phyloP scores from a whole-genome alignment of 2,329 filamentous ascomycete species.

The Arthrobotrys entomopaga region DNA sequence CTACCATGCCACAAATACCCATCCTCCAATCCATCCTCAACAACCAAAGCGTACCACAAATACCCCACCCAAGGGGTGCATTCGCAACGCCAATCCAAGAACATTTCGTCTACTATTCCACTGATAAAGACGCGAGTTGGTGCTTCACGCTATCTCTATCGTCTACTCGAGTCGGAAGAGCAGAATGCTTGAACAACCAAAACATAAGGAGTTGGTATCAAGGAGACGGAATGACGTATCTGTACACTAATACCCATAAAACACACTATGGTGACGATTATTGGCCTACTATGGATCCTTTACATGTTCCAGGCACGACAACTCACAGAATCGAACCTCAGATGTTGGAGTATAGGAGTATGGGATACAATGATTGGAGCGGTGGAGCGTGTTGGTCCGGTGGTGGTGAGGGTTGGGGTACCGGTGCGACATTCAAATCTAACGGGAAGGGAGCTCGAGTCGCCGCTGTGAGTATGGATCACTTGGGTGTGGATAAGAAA shows the following conservation, averaged over 20 bases:
- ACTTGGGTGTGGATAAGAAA: conserved; percentile 23
- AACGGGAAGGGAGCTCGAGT: conserved; percentile 23
- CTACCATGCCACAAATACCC: conserved; percentile 19
- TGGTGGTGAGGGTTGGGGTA: conserved; percentile 21
- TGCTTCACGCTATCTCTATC: conserved; percentile 39
- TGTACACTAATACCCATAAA: conserved; percentile 48
- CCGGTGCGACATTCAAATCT: conserved; percentile 22
- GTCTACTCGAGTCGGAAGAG: conserved; percentile 31
- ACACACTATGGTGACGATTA: conserved; percentile 50
- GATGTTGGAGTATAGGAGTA: conserved; percentile 26
- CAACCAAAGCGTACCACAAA: background rate
- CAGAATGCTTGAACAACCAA: conserved; percentile 29
- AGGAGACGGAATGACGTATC: conserved; percentile 54
- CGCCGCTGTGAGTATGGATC: conserved; percentile 44
- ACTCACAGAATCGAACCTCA: conserved; percentile 36
- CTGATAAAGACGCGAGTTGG: conserved; percentile 12
- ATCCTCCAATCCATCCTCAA: conserved; percentile 18
- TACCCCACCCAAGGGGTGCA: conserved; percentile 14
- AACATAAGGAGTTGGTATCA: conserved; percentile 49
- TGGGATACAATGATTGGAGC: conserved; percentile 49
- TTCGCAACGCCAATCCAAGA: conserved; percentile 41
- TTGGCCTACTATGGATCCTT: conserved; percentile 55
- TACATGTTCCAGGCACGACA: conserved; percentile 49
- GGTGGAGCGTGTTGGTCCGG: conserved; percentile 51
- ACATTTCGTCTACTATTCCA: conserved; percentile 43